phyloP scores from a whole-genome alignment of 768 basidiomycete species.

The Boletus patriciae region DNA sequence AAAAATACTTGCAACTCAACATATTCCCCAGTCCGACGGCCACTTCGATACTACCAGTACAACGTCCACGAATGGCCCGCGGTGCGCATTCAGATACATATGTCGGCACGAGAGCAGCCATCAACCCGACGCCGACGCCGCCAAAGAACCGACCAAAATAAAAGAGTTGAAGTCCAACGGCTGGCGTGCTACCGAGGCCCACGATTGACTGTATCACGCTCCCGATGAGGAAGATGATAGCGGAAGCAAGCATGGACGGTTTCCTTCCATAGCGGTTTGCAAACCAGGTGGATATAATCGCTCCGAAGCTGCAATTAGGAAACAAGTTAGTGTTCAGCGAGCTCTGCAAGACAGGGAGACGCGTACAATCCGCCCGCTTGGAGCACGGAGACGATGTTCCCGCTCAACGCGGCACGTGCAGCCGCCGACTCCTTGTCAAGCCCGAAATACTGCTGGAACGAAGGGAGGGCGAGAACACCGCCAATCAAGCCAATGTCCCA shows the following conservation, averaged over 20 bases:
- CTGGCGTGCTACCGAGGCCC: constrained; percentile 31
- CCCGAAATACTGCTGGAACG: constrained; percentile 38
- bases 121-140: constrained; percentile 47
- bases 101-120: constrained; percentile 37
- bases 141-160: constrained; percentile 45
- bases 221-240: constrained; percentile 36
- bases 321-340: not conserved
- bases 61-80: constrained; percentile 38
- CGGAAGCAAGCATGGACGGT: constrained; percentile 32
- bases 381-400: constrained; percentile 40
- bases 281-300: constrained; percentile 29
- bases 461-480: constrained; percentile 36
- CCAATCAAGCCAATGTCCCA: constrained; percentile 42
- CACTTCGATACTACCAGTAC: constrained; percentile 35
- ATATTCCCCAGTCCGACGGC: constrained; percentile 36
- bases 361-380: constrained; percentile 39
- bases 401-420: constrained; percentile 30
- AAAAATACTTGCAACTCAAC: constrained; percentile 33
- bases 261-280: constrained; percentile 38
- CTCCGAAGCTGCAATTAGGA: constrained; percentile 17
- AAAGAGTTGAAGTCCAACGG: constrained; percentile 29
- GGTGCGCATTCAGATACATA: constrained; percentile 42
- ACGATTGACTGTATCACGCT: constrained; percentile 35
- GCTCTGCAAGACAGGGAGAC: not conserved
- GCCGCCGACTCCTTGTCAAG: constrained; percentile 27